phyloP scores from a whole-genome alignment of 1,284 basidiomycete genomes.

The Apiotrichum gracile region DNA sequence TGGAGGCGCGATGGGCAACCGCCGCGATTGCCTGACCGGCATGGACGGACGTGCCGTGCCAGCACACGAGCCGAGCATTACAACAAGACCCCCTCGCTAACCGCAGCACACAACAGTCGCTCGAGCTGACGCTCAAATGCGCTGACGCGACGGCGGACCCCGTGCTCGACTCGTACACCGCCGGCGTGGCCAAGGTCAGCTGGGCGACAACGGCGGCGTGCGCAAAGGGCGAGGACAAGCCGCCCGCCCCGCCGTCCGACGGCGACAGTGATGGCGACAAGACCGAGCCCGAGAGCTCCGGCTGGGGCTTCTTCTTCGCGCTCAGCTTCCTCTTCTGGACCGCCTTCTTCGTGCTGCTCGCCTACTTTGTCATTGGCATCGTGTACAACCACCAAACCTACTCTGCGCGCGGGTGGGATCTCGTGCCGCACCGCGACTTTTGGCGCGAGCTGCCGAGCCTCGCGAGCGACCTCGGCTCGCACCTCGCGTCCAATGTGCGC shows the following conservation, averaged over 20 bases:
- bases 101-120: constrained; percentile 1
- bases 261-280: neutral
- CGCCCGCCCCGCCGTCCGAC: neutral
- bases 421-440: constrained; percentile 48
- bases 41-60: too few relatives aligned
- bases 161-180: constrained; percentile 26
- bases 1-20: neutral
- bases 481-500: constrained; percentile 36
- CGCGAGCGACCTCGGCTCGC: constrained; percentile 36
- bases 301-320: constrained; percentile 21
- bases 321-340: constrained; percentile 42
- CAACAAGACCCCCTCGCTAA: neutral
- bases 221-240: constrained; percentile 19
- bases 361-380: constrained; percentile 44
- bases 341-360: constrained; percentile 21
- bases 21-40: too few relatives aligned
- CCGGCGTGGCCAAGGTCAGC: constrained; percentile 28
- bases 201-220: constrained; percentile 45
- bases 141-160: constrained; percentile 6
- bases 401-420: constrained; percentile 45
- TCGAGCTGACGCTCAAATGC: constrained; percentile 8
- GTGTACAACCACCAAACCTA: constrained; percentile 49
- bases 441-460: constrained; percentile 46
- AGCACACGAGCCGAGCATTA: too few relatives aligned
- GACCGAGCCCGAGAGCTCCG: neutral